Percentiles rank a stretch among this genome's conserved stretches.
These are phyloP conservation scores for Starmerella vaccinii DNA, from an alignment of 805 yeast genomes.

Conservation along the genomic window DNA sequence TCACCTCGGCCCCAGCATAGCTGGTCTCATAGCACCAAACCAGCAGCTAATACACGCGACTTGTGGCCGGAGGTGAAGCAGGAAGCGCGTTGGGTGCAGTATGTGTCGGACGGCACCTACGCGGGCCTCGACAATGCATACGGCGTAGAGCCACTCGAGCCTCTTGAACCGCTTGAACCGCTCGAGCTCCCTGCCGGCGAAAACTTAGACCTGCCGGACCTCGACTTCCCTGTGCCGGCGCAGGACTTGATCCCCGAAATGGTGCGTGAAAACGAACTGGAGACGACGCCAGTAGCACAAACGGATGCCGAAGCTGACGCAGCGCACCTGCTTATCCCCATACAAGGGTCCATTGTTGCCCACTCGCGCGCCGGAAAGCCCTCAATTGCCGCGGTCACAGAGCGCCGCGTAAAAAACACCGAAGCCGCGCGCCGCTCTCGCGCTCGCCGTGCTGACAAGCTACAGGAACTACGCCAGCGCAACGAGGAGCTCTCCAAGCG, in stretches of 20 bases:
- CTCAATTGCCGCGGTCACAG: conserved; percentile 16
- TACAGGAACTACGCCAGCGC: conserved; percentile 12
- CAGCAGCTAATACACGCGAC: neutral
- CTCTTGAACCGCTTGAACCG: conserved; percentile 5
- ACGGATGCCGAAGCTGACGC: neutral
- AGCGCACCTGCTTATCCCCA: conserved; percentile 11
- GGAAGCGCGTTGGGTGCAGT: conserved; percentile 2
- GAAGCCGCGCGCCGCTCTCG: conserved; percentile 89
- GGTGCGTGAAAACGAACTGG: conserved; percentile 15
- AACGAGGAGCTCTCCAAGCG: conserved; percentile 6
- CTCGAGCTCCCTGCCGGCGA: conserved; percentile 11
- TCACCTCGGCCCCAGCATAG: neutral
- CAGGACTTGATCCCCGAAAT: conserved; percentile 20
- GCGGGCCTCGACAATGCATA: too few relatives aligned
- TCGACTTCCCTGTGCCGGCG: conserved; percentile 20
- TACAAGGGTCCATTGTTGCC: conserved; percentile 16
- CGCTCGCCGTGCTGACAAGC: conserved; percentile 43
- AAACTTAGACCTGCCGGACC: conserved; percentile 14
- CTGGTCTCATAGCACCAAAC: neutral
- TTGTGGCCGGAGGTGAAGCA: neutral
- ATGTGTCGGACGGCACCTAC: neutral
- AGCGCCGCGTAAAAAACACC: conserved; percentile 75
- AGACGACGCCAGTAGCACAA: neutral
- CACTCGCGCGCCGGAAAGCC: conserved; percentile 15
- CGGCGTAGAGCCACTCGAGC: neutral